A percentile compares a stretch with the other conserved stretches of the same genome.
Conservation (phyloP, 345 rosid species). For the Syzygium oleosum region DNA sequence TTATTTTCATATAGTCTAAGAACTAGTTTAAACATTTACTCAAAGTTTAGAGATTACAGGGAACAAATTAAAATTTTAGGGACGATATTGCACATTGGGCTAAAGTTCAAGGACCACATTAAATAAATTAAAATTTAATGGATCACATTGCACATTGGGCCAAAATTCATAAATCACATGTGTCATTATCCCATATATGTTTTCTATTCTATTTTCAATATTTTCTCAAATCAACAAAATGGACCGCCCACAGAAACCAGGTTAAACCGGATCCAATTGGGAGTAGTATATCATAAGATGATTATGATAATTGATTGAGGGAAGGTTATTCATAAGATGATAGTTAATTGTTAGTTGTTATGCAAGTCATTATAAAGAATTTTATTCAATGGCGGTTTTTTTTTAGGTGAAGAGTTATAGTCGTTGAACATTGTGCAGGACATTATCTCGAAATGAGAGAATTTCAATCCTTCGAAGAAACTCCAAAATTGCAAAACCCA, state of each 20-base stretch:
- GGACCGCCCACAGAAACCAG: background rate
- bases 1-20: too few species aligned
- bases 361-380: background rate
- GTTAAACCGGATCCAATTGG: background rate
- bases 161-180: too few species aligned
- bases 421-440: background rate
- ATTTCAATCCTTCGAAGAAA: background rate
- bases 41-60: too few species aligned
- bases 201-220: background rate
- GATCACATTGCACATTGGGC: too few species aligned
- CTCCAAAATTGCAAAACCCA: background rate
- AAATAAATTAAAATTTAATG: too few species aligned
- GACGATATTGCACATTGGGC: too few species aligned
- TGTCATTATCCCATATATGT: too few species aligned
- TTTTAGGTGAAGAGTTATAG: background rate
- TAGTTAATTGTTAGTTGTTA: background rate
- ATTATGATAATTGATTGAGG: background rate
- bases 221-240: background rate
- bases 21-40: too few species aligned
- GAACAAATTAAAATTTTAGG: too few species aligned
- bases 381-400: background rate
- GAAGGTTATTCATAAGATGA: background rate
- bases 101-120: too few species aligned
- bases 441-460: background rate
- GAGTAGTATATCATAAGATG: background rate